Base-by-base conservation (phyloP, 202 grass and related monocot species). In the Dendrocalamus latiflorus region DNA sequence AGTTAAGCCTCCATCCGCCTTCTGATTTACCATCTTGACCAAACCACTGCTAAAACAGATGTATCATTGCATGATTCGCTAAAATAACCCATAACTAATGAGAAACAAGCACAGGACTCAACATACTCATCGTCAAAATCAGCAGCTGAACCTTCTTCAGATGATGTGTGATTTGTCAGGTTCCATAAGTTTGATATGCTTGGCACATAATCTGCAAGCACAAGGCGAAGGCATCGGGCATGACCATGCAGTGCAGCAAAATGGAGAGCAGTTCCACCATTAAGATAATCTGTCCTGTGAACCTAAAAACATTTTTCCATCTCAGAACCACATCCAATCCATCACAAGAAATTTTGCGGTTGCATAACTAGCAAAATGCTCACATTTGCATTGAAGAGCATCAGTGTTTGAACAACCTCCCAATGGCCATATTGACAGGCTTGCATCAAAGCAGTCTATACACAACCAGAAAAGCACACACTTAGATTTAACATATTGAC, bases 351-450 rank as follows among this genome's bases (percentile, higher is more conserved):
- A 2, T 10, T 3, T 0, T 4, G 4, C 18, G 12, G 56, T 22
- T 22, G 8, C 10, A 25, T 3, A 43, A 54, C 17, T n/a, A 54
- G 22, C 2, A 58, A 68, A 75, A 68, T 17, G 7, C 78, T 93
- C 80, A 98, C 95, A 74, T 98, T 98, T 85, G 91, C 87, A 89
- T 90, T 88, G 68, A 93, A 95, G 47, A 98, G 89, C 84, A 98
- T 87, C n/a, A 98, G 77, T 48, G 91, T 91, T 55, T 98, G 95
- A 83, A 98, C 95, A 75, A 98, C 95, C 74, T 95, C 93, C 95
- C 95, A 93, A 36, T 98, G 91, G 50, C 95, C 95, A 81, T 89
- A 95, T 76, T 95, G 95, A 38, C 95, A 95, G 66, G 95, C 95
- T 89, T 95, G 93, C 95, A 98, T 98, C 39, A 98, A 83, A 78